Conservation (phyloP, 805 yeast species). For the Metschnikowia cerradonensis region DNA sequence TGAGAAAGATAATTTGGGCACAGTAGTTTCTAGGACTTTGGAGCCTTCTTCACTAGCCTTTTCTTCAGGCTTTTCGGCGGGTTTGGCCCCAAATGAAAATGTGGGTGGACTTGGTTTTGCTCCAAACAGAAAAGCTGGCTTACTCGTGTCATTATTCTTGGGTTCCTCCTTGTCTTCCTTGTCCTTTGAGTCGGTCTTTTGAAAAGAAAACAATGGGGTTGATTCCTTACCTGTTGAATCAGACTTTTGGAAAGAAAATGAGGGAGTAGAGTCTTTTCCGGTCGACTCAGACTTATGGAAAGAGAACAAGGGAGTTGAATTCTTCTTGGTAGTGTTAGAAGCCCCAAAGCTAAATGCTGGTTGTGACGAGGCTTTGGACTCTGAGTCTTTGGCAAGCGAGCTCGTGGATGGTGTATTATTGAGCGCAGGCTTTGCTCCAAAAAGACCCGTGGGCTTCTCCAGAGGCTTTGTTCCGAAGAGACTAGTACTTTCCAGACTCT, state of each 20-base stretch:
- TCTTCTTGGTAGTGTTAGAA: background rate
- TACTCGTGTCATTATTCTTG: background rate
- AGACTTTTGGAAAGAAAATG: background rate
- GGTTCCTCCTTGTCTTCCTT: background rate
- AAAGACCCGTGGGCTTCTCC: background rate
- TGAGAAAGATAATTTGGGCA: background rate
- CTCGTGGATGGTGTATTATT: background rate
- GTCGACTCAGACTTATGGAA: background rate
- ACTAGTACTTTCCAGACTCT: too few species aligned
- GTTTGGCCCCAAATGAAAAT: background rate
- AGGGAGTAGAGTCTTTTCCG: background rate
- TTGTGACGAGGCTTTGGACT: background rate
- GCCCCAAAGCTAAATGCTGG: conserved; percentile 1
- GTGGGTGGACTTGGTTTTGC: background rate
- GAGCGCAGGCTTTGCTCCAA: background rate
- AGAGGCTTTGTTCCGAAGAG: background rate
- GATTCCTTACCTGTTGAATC: background rate
- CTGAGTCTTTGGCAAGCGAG: background rate
- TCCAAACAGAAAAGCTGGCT: background rate
- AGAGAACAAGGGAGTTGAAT: background rate
- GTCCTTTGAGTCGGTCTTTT: background rate
- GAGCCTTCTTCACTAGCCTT: background rate
- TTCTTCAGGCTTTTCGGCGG: background rate
- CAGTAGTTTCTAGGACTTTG: background rate
- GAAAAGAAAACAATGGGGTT: background rate